A percentile compares a stretch with the other conserved stretches of the same genome.
Conservation (phyloP, 2,329 filamentous ascomycete genomes). For the Aspergillus fumigatus region DNA sequence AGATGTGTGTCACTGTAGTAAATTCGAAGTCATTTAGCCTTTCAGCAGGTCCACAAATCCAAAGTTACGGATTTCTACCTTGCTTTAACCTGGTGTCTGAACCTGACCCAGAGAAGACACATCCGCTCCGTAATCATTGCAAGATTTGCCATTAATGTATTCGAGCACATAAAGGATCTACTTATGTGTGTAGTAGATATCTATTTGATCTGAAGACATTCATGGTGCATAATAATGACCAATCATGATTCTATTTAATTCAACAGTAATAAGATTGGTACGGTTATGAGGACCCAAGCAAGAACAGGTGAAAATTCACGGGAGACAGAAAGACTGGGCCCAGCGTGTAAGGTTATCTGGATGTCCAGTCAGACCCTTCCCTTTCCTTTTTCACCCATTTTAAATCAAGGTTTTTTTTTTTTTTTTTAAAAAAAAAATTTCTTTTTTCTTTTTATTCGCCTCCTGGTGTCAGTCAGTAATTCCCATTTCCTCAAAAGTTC, state of each 20-base stretch:
- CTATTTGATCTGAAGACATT: neutral
- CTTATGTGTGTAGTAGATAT: neutral
- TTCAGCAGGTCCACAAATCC: neutral
- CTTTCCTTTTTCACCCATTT: neutral
- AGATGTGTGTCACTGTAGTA: no score
- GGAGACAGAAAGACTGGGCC: neutral
- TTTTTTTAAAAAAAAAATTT: no score
- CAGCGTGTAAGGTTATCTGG: neutral
- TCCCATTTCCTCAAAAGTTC: conserved; percentile 1
- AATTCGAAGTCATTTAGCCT: neutral
- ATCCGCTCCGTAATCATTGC: neutral
- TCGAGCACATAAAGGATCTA: neutral
- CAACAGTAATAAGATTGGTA: neutral
- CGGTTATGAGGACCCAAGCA: neutral
- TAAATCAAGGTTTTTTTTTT: conserved; percentile 6
- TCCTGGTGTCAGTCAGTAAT: conserved; percentile 20
- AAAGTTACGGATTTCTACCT: neutral
- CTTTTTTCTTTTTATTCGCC: conserved; percentile 21
- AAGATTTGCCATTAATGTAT: neutral
- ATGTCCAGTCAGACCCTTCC: conserved; percentile 1
- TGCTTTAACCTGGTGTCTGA: neutral
- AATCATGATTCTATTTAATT: neutral
- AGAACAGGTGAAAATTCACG: neutral
- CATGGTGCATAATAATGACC: neutral
- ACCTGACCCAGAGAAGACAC: neutral